Base-by-base conservation (phyloP, 331 rosid genomes). In the Spiraea crenata region DNA sequence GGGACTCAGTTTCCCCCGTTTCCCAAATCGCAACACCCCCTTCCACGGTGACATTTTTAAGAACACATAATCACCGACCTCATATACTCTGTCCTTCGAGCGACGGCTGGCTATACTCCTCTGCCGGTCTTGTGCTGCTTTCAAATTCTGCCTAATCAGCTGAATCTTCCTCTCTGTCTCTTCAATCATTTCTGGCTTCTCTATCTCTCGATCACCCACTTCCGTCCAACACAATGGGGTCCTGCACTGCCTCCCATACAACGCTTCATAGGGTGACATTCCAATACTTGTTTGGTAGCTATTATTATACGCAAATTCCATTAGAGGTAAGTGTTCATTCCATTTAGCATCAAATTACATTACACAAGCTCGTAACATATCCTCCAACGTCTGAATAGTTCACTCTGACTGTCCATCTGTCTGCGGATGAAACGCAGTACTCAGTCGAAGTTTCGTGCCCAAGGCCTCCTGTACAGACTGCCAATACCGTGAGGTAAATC, bases 171-270 rank as follows among this genome's bases (percentile, higher is more conserved):
- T 6, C 16, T 4, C 4, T 14, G n/a, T 48, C 3, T 1, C 5
- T 0, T 48, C 6, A 3, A 48, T 0, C 1, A 10, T 5, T 1
- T 3, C 2, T 0, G 7, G 15, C 4, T 4, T 6, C 1, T 1
- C 5, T 4, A 46, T 48, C 1, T 48, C 17, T 13, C n/a, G 1
- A 15, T 48, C 52, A 10, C 52, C 17, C 0, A 48, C 6, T 5
- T 48, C 3, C 5, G 5, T 8, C 46, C 46, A 42, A 42, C 52
- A 3, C 16, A 54, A 19, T 0, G 5, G 2, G 2, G 14, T 7
- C 1, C 3, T 5, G 9, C 46, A 42, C 9, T 42, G 46, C 9
- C 46, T 42, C 46, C 46, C 46, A 42, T 42, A 42, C 46, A 42
- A 42, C 46, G 46, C 46, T 8, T 42, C 46, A 42, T 42, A 42